phyloP scores from a whole-genome alignment of 495 filamentous ascomycete genomes.

The Talaromyces liani region DNA sequence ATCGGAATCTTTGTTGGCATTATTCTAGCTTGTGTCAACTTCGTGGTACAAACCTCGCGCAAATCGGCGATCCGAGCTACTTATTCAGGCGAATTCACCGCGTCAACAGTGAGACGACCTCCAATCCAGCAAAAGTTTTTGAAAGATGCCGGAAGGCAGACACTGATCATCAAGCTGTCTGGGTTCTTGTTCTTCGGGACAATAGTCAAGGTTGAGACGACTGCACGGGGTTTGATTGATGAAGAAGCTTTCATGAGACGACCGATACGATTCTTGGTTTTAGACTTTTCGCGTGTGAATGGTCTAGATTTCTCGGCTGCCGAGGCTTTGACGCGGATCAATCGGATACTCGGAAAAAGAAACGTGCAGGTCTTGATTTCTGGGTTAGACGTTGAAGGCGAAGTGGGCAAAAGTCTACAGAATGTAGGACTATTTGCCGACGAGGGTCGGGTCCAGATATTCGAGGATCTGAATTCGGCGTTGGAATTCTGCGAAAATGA shows the following conservation, averaged over 20 bases:
- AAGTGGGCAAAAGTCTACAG: constrained; percentile 67
- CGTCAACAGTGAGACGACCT: constrained; percentile 86
- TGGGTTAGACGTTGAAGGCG: constrained; percentile 63
- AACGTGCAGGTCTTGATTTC: constrained; percentile 74
- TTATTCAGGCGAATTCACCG: constrained; percentile 78
- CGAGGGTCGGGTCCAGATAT: constrained; percentile 62
- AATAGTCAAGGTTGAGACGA: constrained; percentile 86
- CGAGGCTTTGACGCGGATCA: constrained; percentile 88
- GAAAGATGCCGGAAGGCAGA: constrained; percentile 76
- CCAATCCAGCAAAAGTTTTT: constrained; percentile 83
- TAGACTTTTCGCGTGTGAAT: constrained; percentile 83
- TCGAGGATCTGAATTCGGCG: constrained; percentile 85
- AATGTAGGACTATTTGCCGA: constrained; percentile 73
- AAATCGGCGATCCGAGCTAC: constrained; percentile 80
- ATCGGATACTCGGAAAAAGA: constrained; percentile 64
- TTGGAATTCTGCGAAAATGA: constrained; percentile 94
- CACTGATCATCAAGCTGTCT: constrained; percentile 79
- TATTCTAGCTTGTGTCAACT: constrained; percentile 80
- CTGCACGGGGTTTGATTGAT: constrained; percentile 70
- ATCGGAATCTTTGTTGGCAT: constrained; percentile 88
- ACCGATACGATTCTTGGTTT: constrained; percentile 83
- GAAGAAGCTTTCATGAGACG: constrained; percentile 67
- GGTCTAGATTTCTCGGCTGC: constrained; percentile 94
- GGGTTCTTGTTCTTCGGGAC: constrained; percentile 96
- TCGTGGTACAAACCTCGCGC: constrained; percentile 83